phyloP scores from a whole-genome alignment of 768 basidiomycete species.

The Suillus brevipes region DNA sequence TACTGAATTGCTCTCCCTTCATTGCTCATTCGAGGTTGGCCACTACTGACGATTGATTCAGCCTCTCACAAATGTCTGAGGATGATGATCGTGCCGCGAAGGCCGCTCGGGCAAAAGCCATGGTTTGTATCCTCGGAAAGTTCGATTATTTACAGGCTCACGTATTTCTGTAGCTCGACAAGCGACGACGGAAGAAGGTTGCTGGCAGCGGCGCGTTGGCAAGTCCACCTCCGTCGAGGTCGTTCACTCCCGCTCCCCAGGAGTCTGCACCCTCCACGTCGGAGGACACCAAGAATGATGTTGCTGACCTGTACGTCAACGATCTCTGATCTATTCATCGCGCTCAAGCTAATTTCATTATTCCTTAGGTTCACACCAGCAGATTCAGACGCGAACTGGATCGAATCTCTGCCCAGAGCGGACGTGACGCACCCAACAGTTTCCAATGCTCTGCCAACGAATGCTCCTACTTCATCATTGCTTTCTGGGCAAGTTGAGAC shows the following conservation, averaged over 20 bases:
- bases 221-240: constrained; percentile 47
- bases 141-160: constrained; percentile 6
- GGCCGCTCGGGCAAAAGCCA: constrained; percentile 79
- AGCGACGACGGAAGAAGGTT: constrained; percentile 73
- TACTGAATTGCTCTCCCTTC: constrained; percentile 9
- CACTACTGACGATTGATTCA: constrained; percentile 8
- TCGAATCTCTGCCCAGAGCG: constrained; percentile 56
- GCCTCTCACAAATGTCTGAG: constrained; percentile 52
- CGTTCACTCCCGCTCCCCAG: constrained; percentile 53
- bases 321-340: constrained; percentile 7
- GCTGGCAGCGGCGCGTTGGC: constrained; percentile 40
- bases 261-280: constrained; percentile 31
- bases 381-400: constrained; percentile 52
- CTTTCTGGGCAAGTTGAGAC: not conserved
- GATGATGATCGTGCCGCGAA: constrained; percentile 77
- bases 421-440: constrained; percentile 30
- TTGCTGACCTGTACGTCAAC: constrained; percentile 65
- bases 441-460: constrained; percentile 36
- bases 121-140: constrained; percentile 49
- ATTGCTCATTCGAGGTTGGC: constrained; percentile 2
- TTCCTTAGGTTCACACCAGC: constrained; percentile 47
- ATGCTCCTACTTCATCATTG: constrained; percentile 22
- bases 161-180: constrained; percentile 61
- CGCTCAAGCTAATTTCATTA: constrained; percentile 7
- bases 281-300: constrained; percentile 50